A percentile compares a stretch with the other conserved stretches of the same genome.
phyloP scores from a whole-genome alignment of 2,329 filamentous ascomycete genomes.

The Monosporascus sp. region DNA sequence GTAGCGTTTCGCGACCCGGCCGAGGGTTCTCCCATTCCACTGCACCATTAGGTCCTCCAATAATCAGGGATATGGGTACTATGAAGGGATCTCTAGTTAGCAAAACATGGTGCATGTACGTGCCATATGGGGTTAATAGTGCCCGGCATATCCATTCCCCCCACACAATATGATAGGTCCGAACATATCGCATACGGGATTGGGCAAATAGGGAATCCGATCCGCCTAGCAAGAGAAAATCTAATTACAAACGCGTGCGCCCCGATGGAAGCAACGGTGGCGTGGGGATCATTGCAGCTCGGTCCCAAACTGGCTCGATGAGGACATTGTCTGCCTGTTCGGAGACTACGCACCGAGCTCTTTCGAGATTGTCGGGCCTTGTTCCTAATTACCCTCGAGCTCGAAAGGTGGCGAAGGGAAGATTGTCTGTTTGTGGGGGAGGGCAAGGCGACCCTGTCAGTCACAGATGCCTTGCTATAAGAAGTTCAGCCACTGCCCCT shows the following conservation, averaged over 20 bases:
- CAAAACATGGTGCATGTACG: background rate
- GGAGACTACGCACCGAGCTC: conserved; percentile 25
- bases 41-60: background rate
- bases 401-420: conserved; percentile 2
- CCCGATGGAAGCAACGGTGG: background rate
- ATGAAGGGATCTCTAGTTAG: background rate
- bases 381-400: conserved; percentile 25
- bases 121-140: background rate
- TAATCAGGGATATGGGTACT: background rate
- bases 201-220: background rate
- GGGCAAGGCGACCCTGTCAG: background rate
- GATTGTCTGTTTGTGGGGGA: background rate
- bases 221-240: background rate
- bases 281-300: background rate
- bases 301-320: background rate
- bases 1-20: no score
- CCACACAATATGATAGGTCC: background rate
- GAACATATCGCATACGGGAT: background rate
- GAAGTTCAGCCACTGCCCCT: conserved; percentile 11
- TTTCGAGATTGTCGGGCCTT: conserved; percentile 26
- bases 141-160: background rate
- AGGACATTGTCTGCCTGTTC: conserved; percentile 12
- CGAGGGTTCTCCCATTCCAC: no score
- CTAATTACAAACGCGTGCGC: no score
- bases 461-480: conserved; percentile 18